Evolutionary conservation across 2,329 filamentous ascomycete genomes (phyloP).

Genomic region (Parafenestella ontariensis): DNA sequence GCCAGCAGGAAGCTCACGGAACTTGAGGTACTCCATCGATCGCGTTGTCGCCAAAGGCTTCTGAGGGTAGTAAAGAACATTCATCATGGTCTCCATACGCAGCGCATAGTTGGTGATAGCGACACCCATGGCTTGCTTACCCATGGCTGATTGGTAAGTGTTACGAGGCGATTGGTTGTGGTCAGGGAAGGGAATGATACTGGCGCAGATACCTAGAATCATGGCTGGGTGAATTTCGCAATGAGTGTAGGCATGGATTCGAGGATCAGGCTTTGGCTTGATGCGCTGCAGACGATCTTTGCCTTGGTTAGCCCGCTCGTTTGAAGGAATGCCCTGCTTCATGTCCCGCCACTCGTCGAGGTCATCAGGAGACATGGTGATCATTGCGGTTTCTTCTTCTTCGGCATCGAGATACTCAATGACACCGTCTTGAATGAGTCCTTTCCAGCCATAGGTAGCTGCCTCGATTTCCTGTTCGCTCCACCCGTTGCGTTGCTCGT

Average conservation of each 20-base stretch:
- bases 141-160: conserved; percentile 99
- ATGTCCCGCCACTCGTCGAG: conserved; percentile 67
- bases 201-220: conserved; percentile 97
- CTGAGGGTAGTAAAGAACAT: conserved; percentile 98
- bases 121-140: conserved; percentile 99
- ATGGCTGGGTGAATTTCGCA: conserved; percentile 99
- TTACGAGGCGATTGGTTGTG: conserved; percentile 99
- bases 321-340: conserved; percentile 51
- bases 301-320: conserved; percentile 61
- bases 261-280: conserved; percentile 85
- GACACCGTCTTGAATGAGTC: conserved; percentile 81
- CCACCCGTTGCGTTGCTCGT: conserved; percentile 63
- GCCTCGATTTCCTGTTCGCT: conserved; percentile 64
- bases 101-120: conserved; percentile 96
- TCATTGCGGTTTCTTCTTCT: conserved; percentile 98
- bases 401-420: conserved; percentile 98
- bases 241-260: conserved; percentile 92
- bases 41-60: conserved; percentile 95
- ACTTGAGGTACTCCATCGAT: conserved; percentile 98
- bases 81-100: conserved; percentile 99
- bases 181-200: conserved; percentile 99
- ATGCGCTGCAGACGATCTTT: conserved; percentile 84
- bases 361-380: conserved; percentile 97
- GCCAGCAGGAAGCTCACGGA: conserved; percentile 93
- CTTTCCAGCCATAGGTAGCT: conserved; percentile 83